Percentiles rank a stretch among this genome's conserved stretches.
phyloP scores from a whole-genome alignment of 768 basidiomycete species.

The Xerocomellus chrysenteron region DNA sequence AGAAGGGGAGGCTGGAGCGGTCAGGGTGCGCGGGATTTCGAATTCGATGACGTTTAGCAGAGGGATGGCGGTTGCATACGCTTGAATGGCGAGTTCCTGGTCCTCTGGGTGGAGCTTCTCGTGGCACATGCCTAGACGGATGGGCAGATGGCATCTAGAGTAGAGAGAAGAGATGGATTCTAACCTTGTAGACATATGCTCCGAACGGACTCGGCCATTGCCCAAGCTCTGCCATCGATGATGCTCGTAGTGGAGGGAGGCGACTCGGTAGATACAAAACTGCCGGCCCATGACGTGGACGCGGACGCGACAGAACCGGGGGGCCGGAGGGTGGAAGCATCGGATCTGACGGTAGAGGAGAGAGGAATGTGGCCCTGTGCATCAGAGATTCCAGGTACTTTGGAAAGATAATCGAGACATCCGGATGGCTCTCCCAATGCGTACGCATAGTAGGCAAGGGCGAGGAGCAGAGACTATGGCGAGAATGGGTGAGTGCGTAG shows the following conservation, averaged over 20 bases:
- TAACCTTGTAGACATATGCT: slow-evolving; percentile 78
- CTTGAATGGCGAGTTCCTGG: slow-evolving; percentile 49
- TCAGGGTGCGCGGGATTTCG: slow-evolving; percentile 42
- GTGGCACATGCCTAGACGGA: slow-evolving; percentile 64
- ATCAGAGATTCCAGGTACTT: slow-evolving; percentile 55
- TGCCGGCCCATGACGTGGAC: slow-evolving; percentile 52
- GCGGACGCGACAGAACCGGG: slow-evolving; percentile 35
- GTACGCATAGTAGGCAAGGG: slow-evolving; percentile 78
- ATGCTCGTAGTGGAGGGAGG: slow-evolving; percentile 51
- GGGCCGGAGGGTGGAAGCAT: slow-evolving; percentile 37
- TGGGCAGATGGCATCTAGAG: not conserved
- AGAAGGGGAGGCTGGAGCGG: slow-evolving; percentile 30
- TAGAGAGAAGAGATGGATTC: slow-evolving; percentile 10
- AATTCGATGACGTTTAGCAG: slow-evolving; percentile 50
- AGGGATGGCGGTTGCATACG: slow-evolving; percentile 55
- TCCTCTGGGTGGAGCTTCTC: slow-evolving; percentile 58
- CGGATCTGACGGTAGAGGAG: slow-evolving; percentile 43
- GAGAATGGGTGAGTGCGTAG: slow-evolving; percentile 6
- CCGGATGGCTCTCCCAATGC: slow-evolving; percentile 65
- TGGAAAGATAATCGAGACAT: slow-evolving; percentile 58
- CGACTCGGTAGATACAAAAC: slow-evolving; percentile 43
- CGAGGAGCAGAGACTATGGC: slow-evolving; percentile 62
- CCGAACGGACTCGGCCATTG: slow-evolving; percentile 68
- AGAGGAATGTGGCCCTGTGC: slow-evolving; percentile 53
- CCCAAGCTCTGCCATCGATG: slow-evolving; percentile 70